Evolutionary conservation across 805 yeast genomes (phyloP), one percentile per base, ranked within the genome.

Genomic region (Sugiyamaella smithiae): DNA sequence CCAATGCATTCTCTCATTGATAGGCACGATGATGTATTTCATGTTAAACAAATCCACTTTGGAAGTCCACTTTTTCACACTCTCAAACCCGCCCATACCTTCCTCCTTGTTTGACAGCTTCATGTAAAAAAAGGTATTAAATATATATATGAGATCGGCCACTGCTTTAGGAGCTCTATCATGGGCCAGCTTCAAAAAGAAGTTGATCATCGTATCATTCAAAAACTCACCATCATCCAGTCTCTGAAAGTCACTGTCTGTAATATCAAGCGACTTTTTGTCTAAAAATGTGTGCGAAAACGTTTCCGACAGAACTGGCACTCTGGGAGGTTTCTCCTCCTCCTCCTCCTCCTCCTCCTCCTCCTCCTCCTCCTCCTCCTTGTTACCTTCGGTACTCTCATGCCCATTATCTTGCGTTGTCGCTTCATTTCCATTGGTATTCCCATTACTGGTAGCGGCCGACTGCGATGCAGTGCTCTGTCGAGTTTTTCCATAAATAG

Each of bases 1-100:
- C 99, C 99, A 93, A 67, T 93, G 99, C 33, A 78, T 71, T 35
- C 75, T 76, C 53, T 83, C 86, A 64, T 88, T 87, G 6, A 93
- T 82, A 0, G 99, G 99, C 8, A 91, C 72, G 1, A 90, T 74
- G 1, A 88, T 69, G 58, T 75, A 80, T 40, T 78, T 75, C 59
- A 75, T 82, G 16, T 69, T 71, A 65, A 81, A 74, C 1, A 83
- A 64, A 53, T 88, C 84, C 6, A 85, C 67, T 55, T 84, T 84
- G 38, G 76, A 71, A 8, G 93, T 78, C 98, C 98, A 93, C 41
- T 84, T 74, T 55, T 77, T 78, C 12, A 88, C 84, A 56, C 82
- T 82, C 0, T 68, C 70, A 64, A 84, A 88, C 57, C 77, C 77
- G 40, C 58, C 43, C 31, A 45, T 58, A 60, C 52, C 56, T 11